These are phyloP conservation scores for Licmophora abbreviata DNA, from an alignment of 108 stramenopile genomes.

Conservation along the genomic window DNA sequence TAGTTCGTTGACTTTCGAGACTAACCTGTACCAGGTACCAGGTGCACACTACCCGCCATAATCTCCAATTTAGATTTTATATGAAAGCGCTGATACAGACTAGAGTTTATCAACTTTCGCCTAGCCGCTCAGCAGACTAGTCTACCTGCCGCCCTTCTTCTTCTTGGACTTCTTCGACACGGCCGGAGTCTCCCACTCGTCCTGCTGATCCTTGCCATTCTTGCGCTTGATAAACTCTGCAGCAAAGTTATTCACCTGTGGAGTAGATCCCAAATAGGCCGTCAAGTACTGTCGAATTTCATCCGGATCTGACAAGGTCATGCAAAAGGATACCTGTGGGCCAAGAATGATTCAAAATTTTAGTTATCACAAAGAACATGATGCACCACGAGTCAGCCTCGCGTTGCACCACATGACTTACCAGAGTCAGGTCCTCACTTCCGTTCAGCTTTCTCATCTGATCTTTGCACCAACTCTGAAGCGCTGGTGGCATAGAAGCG, in stretches of 20 bases:
- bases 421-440: slow-evolving; percentile 88
- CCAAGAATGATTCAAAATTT: too few species aligned
- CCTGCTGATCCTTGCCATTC: slow-evolving; percentile 49
- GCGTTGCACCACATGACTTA: too few species aligned
- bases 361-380: too few species aligned
- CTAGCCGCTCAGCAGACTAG: too few species aligned
- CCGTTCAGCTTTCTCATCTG: slow-evolving; percentile 88
- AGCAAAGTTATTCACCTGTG: slow-evolving; percentile 91
- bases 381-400: too few species aligned
- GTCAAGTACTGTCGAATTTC: slow-evolving; percentile 94
- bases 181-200: slow-evolving; percentile 59
- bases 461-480: slow-evolving; percentile 88
- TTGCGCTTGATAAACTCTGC: slow-evolving; percentile 90
- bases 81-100: too few species aligned
- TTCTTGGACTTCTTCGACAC: slow-evolving; percentile 1
- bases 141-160: neutral
- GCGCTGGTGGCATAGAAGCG: slow-evolving; percentile 66
- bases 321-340: slow-evolving; percentile 91
- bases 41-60: too few species aligned
- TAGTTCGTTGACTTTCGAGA: too few species aligned
- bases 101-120: too few species aligned
- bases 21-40: too few species aligned
- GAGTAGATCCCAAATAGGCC: slow-evolving; percentile 85
- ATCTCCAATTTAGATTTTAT: too few species aligned
- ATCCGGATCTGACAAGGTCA: slow-evolving; percentile 80